phyloP scores from a whole-genome alignment of 2,329 filamentous ascomycete species.

The Penicillium sp. region DNA sequence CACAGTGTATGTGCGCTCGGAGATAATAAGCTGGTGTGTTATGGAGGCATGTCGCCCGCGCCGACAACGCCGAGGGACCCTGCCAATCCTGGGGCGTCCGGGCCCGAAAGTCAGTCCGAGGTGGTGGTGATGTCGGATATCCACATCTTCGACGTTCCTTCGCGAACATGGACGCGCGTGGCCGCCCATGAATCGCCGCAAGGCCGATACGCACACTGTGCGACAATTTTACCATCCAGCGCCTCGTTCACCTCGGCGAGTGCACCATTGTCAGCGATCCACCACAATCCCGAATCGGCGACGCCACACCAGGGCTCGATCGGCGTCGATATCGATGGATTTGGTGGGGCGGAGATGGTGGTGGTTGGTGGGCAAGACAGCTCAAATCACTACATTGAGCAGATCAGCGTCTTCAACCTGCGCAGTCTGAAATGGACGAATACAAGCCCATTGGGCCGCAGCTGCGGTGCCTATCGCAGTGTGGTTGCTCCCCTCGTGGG shows the following conservation, averaged over 20 bases:
- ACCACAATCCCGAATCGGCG: conserved; percentile 78
- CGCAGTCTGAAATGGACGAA: conserved; percentile 93
- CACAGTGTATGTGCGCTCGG: conserved; percentile 92
- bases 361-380: conserved; percentile 95
- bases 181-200: conserved; percentile 76
- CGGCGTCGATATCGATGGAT: conserved; percentile 82
- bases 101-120: conserved; percentile 66
- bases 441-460: conserved; percentile 78
- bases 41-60: conserved; percentile 92
- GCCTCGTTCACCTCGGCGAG: conserved; percentile 78
- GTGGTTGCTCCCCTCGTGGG: conserved; percentile 74
- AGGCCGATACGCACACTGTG: conserved; percentile 93
- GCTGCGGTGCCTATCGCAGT: conserved; percentile 92
- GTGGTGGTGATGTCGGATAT: conserved; percentile 98
- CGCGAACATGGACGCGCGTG: conserved; percentile 78
- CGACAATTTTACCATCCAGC: conserved; percentile 81
- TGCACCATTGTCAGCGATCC: conserved; percentile 77
- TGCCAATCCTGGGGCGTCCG: conserved; percentile 29
- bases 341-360: conserved; percentile 92
- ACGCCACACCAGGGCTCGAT: conserved; percentile 83
- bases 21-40: conserved; percentile 94
- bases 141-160: conserved; percentile 84
- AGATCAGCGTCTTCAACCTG: conserved; percentile 96
- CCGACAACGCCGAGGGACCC: conserved; percentile 45
- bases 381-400: conserved; percentile 97